These are phyloP conservation scores for Lablab purpureus DNA, from an alignment of 306 rosid species.

Conservation along the genomic window DNA sequence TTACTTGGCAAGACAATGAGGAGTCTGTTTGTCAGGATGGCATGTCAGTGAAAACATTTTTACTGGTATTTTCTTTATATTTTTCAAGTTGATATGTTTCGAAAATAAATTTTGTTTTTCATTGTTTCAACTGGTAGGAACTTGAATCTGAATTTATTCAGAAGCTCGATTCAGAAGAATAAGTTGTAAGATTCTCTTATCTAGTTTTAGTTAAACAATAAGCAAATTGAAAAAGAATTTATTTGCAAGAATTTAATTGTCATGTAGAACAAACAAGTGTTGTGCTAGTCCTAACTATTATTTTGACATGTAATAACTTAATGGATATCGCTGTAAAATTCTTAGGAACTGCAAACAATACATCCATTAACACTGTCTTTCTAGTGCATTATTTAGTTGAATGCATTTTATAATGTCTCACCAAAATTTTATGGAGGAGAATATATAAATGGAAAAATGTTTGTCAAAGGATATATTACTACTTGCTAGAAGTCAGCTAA, in stretches of 20 bases:
- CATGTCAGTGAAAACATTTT: conserved; percentile 53
- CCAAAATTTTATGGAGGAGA: background rate
- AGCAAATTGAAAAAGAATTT: conserved; percentile 26
- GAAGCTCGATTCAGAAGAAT: conserved; percentile 53
- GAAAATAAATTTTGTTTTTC: conserved; percentile 32
- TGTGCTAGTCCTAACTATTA: background rate
- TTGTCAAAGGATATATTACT: background rate
- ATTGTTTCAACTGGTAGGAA: conserved; percentile 57
- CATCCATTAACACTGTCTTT: background rate
- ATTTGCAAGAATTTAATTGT: conserved; percentile 7
- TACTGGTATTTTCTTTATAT: background rate
- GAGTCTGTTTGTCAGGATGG: conserved; percentile 62
- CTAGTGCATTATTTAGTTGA: background rate
- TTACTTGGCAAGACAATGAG: conserved; percentile 71
- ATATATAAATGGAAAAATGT: background rate
- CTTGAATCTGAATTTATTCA: conserved; percentile 70
- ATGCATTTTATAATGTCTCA: background rate
- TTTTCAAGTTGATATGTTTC: background rate
- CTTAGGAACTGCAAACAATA: background rate
- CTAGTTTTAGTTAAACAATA: conserved; percentile 19
- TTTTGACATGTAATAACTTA: background rate
- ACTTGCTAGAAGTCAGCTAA: background rate
- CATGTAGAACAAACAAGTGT: background rate
- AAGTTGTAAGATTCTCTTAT: conserved; percentile 59
- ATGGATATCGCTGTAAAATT: background rate